Percentiles rank a stretch among this genome's conserved stretches.
These are phyloP conservation scores for Suillus subluteus DNA, from an alignment of 768 basidiomycete species.

Conservation along the genomic window DNA sequence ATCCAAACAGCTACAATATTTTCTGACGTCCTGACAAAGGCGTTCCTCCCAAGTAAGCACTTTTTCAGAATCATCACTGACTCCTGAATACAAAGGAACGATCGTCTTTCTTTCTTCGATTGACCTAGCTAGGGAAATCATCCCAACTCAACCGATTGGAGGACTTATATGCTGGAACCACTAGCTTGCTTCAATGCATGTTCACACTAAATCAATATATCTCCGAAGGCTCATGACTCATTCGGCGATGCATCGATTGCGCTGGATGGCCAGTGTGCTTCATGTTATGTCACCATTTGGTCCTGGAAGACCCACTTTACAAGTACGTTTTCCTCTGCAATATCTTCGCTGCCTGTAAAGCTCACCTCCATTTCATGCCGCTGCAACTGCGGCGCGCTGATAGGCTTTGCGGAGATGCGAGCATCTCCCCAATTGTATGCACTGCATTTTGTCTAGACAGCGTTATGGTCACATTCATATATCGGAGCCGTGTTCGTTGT, in stretches of 20 bases:
- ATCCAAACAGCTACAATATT: not conserved
- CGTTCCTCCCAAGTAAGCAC: not conserved
- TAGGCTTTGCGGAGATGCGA: not conserved
- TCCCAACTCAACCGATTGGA: too few relatives aligned
- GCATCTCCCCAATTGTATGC: not conserved
- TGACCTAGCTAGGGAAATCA: not conserved
- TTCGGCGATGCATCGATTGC: not conserved
- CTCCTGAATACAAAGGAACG: not conserved
- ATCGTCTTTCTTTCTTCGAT: too few relatives aligned
- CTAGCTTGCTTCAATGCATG: not conserved
- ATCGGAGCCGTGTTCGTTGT: not conserved
- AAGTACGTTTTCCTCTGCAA: not conserved
- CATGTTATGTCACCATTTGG: not conserved
- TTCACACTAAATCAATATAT: too few relatives aligned
- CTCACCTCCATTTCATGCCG: not conserved
- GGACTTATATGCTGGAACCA: not conserved
- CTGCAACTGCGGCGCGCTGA: not conserved
- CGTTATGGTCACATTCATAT: not conserved
- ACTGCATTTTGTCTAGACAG: not conserved
- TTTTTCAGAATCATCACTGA: too few relatives aligned
- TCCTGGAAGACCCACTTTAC: not conserved
- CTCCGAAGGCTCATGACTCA: too few relatives aligned
- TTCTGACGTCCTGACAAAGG: not conserved
- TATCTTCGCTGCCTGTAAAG: not conserved
- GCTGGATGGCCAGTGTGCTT: not conserved